Evolutionary conservation across 2,329 filamentous ascomycete genomes (phyloP).

Genomic region (Fusarium sp.): DNA sequence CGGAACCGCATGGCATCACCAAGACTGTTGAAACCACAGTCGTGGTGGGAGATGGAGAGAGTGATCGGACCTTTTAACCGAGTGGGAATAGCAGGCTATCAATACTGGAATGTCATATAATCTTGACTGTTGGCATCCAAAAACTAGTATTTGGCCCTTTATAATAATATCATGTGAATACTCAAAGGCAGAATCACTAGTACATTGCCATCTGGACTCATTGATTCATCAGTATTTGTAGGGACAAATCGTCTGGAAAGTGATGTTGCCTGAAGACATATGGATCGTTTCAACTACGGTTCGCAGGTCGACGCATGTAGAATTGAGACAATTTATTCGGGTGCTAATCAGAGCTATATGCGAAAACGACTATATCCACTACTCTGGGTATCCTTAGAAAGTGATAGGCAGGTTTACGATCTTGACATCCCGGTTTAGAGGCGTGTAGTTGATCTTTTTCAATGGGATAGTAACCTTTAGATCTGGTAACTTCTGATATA

Average conservation of each 20-base stretch:
- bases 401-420: conserved; percentile 12
- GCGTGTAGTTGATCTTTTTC: conserved; percentile 19
- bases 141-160: fast-evolving
- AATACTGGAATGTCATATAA: too few species aligned
- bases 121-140: not conserved
- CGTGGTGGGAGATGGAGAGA: conserved; percentile 10
- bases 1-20: conserved; percentile 19
- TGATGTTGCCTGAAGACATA: not conserved
- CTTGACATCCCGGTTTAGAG: conserved; percentile 14
- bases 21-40: conserved; percentile 29
- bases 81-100: too few species aligned
- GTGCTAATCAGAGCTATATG: not conserved
- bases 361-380: fast-evolving
- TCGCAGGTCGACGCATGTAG: not conserved
- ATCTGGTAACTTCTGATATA: conserved; percentile 8
- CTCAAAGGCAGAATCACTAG: not conserved
- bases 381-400: not conserved
- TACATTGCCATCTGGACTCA: not conserved
- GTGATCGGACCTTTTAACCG: not conserved
- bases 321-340: not conserved
- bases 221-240: not conserved
- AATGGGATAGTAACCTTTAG: conserved; percentile 12
- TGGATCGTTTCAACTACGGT: fast-evolving
- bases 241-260: not conserved
- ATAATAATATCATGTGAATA: not conserved